phyloP scores from a whole-genome alignment of 805 yeast species.

The Wickerhamiella qilinensis region DNA sequence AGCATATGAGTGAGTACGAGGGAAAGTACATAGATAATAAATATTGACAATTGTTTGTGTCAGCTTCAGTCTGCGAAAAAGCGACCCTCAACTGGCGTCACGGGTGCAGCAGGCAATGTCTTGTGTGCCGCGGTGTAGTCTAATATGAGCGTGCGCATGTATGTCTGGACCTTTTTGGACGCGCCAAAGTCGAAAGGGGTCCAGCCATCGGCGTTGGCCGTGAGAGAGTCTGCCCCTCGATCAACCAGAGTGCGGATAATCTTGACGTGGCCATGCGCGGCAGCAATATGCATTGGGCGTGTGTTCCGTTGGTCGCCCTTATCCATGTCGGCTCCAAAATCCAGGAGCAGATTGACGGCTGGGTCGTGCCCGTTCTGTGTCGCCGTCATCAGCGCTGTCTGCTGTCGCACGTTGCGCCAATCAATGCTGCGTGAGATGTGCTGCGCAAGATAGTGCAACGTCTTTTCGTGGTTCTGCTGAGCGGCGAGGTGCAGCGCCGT shows the following conservation, averaged over 20 bases:
- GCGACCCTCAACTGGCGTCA: not conserved
- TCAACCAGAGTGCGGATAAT: slow-evolving; percentile 38
- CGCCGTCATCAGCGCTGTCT: slow-evolving; percentile 45
- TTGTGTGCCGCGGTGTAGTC: not conserved
- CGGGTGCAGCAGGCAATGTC: not conserved
- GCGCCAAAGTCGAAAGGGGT: slow-evolving; percentile 44
- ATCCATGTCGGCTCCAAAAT: slow-evolving; percentile 64
- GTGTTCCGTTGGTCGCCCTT: slow-evolving; percentile 59
- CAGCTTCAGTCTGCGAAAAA: not conserved
- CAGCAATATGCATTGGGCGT: slow-evolving; percentile 72
- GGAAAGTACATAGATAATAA: no score
- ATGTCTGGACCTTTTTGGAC: slow-evolving; percentile 33
- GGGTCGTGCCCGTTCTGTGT: slow-evolving; percentile 42
- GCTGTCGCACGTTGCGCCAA: slow-evolving; percentile 34
- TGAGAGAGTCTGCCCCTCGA: slow-evolving; percentile 32
- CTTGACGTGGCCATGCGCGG: slow-evolving; percentile 47
- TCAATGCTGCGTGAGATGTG: slow-evolving; percentile 43
- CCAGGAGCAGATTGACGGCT: slow-evolving; percentile 47
- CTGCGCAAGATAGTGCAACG: slow-evolving; percentile 56
- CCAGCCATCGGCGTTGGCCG: slow-evolving; percentile 46
- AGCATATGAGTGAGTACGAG: no score
- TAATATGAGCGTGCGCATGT: slow-evolving; percentile 21
- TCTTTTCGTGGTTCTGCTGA: slow-evolving; percentile 46
- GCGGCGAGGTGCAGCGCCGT: slow-evolving; percentile 63
- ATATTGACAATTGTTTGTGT: not conserved